phyloP scores from a whole-genome alignment of 306 rosid genomes.

The Glycine tomentella region DNA sequence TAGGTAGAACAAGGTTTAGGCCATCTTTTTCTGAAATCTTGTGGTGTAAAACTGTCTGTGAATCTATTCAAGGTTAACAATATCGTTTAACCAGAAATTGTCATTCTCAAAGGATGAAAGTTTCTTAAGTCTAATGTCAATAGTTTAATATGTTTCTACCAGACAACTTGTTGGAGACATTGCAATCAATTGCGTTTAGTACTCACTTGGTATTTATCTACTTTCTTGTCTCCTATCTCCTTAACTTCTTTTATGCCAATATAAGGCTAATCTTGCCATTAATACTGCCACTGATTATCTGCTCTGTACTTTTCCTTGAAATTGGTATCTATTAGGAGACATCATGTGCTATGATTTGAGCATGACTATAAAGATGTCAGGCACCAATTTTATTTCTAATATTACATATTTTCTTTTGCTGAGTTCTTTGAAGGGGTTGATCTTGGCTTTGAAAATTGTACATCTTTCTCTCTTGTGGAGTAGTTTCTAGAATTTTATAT shows the following conservation, averaged over 20 bases:
- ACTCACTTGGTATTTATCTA: neutral
- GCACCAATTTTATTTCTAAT: neutral
- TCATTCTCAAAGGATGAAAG: slow-evolving; percentile 29
- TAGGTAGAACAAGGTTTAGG: slow-evolving; percentile 4
- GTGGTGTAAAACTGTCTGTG: slow-evolving; percentile 15
- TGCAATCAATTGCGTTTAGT: neutral
- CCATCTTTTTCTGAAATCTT: slow-evolving; percentile 21
- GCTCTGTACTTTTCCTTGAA: slow-evolving; percentile 25
- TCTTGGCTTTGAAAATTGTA: slow-evolving; percentile 6
- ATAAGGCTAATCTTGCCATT: slow-evolving; percentile 25
- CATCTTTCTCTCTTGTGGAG: neutral
- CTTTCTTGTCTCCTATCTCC: neutral
- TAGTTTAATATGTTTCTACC: slow-evolving; percentile 26
- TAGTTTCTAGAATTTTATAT: neutral
- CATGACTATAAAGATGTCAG: neutral
- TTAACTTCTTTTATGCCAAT: slow-evolving; percentile 22
- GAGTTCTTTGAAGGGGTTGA: neutral
- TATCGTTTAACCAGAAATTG: too few species aligned
- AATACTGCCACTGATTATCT: neutral
- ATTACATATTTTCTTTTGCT: neutral
- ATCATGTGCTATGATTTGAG: slow-evolving; percentile 17
- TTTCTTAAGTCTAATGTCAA: neutral
- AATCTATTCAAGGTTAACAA: neutral
- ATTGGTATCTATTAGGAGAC: slow-evolving; percentile 7
- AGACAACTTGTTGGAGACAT: slow-evolving; percentile 22